Conservation (phyloP, 495 filamentous ascomycete species). For the Cercophora sp. region DNA sequence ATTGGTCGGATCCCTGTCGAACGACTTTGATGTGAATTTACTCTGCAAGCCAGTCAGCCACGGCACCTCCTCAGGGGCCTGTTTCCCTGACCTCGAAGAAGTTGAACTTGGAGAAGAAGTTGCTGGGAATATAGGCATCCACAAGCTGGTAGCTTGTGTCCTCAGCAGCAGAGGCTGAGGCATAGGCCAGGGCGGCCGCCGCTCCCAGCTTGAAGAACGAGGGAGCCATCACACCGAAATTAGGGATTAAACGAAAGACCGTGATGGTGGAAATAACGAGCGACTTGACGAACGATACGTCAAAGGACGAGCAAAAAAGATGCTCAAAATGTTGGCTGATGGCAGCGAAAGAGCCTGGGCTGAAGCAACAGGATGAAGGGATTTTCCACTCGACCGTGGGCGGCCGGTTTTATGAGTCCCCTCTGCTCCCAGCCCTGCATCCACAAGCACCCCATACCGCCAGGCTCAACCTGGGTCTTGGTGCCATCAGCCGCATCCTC, state of each 20-base stretch:
- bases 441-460: too few relatives aligned
- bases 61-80: background rate
- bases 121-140: conserved; percentile 42
- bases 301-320: conserved; percentile 39
- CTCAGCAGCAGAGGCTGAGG: conserved; percentile 26
- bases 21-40: conserved; percentile 13
- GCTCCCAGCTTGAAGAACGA: conserved; percentile 39
- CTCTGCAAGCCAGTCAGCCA: background rate
- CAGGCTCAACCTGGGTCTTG: too few relatives aligned
- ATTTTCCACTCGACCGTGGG: background rate
- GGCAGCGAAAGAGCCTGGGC: conserved; percentile 16
- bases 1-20: conserved; percentile 55
- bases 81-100: conserved; percentile 42
- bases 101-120: conserved; percentile 52
- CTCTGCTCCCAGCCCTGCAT: too few relatives aligned
- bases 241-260: conserved; percentile 12
- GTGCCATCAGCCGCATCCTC: too few relatives aligned
- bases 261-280: conserved; percentile 33
- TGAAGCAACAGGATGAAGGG: conserved; percentile 1
- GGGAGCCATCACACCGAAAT: conserved; percentile 35
- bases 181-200: conserved; percentile 31
- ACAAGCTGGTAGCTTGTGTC: conserved; percentile 35
- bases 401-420: background rate
- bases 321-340: conserved; percentile 31
- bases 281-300: conserved; percentile 48